Evolutionary conservation across 257 asterid genomes (phyloP).

Genomic region (Solanum verrucosum): DNA sequence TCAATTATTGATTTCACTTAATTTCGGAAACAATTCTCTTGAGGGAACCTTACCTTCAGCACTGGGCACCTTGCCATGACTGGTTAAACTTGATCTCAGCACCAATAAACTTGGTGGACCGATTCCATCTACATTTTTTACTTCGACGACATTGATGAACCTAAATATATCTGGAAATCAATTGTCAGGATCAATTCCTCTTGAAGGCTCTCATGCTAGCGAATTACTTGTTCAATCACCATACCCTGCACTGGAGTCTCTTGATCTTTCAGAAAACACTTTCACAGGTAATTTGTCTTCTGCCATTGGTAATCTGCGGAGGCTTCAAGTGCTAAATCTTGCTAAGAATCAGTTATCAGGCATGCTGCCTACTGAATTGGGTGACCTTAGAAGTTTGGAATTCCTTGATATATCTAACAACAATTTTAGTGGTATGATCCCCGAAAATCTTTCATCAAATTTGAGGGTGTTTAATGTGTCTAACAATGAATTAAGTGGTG

Average conservation of each 20-base stretch:
- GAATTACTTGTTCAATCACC: slow-evolving; percentile 59
- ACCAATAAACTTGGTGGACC: slow-evolving; percentile 59
- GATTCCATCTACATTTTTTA: slow-evolving; percentile 51
- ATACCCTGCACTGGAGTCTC: slow-evolving; percentile 53
- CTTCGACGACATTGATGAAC: slow-evolving; percentile 42
- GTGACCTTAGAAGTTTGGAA: slow-evolving; percentile 52
- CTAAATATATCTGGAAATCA: slow-evolving; percentile 69
- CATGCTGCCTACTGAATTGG: slow-evolving; percentile 52
- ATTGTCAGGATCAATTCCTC: slow-evolving; percentile 64
- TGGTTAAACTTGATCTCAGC: slow-evolving; percentile 57
- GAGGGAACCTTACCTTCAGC: slow-evolving; percentile 44
- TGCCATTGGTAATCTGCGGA: slow-evolving; percentile 57
- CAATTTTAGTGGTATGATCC: slow-evolving; percentile 58
- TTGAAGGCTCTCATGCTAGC: slow-evolving; percentile 40
- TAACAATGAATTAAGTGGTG: slow-evolving; percentile 55
- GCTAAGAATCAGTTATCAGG: slow-evolving; percentile 65
- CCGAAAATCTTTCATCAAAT: slow-evolving; percentile 45
- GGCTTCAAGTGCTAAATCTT: slow-evolving; percentile 61
- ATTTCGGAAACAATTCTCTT: slow-evolving; percentile 55
- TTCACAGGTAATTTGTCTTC: slow-evolving; percentile 57
- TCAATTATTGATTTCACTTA: slow-evolving; percentile 40
- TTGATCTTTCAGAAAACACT: slow-evolving; percentile 70
- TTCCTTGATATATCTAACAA: slow-evolving; percentile 64
- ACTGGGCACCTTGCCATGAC: slow-evolving; percentile 36
- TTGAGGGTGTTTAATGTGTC: slow-evolving; percentile 53